Evolutionary conservation across 306 rosid genomes (phyloP).

Genomic region (Cyclanthera cordifolia): DNA sequence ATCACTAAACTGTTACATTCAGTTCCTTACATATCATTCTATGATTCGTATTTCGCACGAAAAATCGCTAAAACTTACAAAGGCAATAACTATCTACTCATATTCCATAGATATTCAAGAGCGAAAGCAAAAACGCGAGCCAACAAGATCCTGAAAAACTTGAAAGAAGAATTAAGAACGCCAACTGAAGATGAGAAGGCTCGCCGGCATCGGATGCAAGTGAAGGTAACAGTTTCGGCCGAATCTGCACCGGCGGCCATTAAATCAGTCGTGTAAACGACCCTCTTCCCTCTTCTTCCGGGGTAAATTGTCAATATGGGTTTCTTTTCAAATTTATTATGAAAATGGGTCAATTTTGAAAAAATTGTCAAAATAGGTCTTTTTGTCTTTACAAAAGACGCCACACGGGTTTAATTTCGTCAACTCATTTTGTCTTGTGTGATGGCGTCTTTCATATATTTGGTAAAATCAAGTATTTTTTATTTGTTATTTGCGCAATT

Average conservation of each 20-base stretch:
- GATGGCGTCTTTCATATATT: no score
- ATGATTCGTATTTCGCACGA: background rate
- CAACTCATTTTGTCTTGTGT: no score
- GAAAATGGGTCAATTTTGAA: no score
- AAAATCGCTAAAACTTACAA: background rate
- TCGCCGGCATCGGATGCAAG: constrained; percentile 62
- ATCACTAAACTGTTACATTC: background rate
- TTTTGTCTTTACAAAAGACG: no score
- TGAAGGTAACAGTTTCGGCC: constrained; percentile 31
- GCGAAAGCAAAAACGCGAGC: background rate
- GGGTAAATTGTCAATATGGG: no score
- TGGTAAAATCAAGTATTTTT: no score
- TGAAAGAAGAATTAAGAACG: background rate
- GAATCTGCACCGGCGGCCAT: constrained; percentile 53
- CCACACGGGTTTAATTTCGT: no score
- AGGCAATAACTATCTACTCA: background rate
- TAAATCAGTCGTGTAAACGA: background rate
- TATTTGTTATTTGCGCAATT: no score
- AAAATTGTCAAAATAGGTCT: no score
- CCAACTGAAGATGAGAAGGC: constrained; percentile 79
- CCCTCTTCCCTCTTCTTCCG: background rate
- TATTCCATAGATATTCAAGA: background rate
- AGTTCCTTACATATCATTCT: background rate
- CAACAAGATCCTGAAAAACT: background rate
- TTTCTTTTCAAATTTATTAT: no score